Percentiles rank a stretch among this genome's conserved stretches.
These are phyloP conservation scores for Mortierella sp. DNA, from an alignment of 371 early-diverging fungal species.

Conservation along the genomic window DNA sequence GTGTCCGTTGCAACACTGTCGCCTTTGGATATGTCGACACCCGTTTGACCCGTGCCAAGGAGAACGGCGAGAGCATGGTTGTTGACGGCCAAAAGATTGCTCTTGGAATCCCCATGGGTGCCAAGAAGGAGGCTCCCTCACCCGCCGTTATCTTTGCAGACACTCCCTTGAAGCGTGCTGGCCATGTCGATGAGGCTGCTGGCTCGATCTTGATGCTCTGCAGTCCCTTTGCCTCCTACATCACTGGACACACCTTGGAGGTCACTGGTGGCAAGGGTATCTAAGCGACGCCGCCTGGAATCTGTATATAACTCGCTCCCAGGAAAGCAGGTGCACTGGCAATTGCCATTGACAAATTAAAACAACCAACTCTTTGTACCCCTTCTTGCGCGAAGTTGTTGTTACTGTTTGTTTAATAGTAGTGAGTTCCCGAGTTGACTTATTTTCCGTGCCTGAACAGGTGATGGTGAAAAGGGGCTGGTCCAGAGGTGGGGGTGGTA, in stretches of 20 bases:
- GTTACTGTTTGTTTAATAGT: not conserved
- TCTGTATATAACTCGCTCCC: not conserved
- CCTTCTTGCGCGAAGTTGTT: not conserved
- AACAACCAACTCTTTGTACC: not conserved
- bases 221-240: conserved; percentile 72
- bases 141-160: conserved; percentile 63
- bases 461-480: not conserved
- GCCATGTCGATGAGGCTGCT: conserved; percentile 78
- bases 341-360: not conserved
- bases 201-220: conserved; percentile 73
- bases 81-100: conserved; percentile 78
- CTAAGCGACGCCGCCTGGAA: conserved; percentile 43
- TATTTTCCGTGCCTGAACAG: not conserved
- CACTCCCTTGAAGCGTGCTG: conserved; percentile 76
- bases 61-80: conserved; percentile 73
- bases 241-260: conserved; percentile 77
- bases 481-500: not conserved
- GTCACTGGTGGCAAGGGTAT: conserved; percentile 82
- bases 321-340: not conserved
- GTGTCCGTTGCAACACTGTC: conserved; percentile 76
- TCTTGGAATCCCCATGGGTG: conserved; percentile 73
- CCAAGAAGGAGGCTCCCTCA: conserved; percentile 56
- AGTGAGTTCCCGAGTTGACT: not conserved
- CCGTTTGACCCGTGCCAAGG: conserved; percentile 79
- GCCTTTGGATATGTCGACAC: conserved; percentile 80